phyloP scores from a whole-genome alignment of 352 stramenopile species.

The Plasmopara viticola region DNA sequence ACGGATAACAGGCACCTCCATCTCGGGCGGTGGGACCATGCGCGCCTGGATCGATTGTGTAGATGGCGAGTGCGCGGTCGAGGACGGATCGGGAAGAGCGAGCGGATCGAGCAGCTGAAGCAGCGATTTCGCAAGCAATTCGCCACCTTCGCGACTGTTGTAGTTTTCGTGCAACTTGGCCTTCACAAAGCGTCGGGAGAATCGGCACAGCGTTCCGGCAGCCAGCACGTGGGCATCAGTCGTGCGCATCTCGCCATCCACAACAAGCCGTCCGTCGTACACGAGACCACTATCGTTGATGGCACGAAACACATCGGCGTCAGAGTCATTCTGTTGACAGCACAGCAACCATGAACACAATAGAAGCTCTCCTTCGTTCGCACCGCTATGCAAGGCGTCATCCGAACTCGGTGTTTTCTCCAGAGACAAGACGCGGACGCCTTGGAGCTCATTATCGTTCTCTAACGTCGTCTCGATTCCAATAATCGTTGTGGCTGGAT shows the following conservation, averaged over 20 bases:
- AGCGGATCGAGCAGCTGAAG: slow-evolving; percentile 63
- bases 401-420: slow-evolving; percentile 5
- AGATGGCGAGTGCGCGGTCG: slow-evolving; percentile 10
- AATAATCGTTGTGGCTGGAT: slow-evolving; percentile 46
- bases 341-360: slow-evolving; percentile 72
- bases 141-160: slow-evolving; percentile 68
- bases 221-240: slow-evolving; percentile 74
- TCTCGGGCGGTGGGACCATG: slow-evolving; percentile 56
- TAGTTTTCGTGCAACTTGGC: slow-evolving; percentile 74
- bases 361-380: slow-evolving; percentile 22
- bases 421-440: slow-evolving; percentile 30
- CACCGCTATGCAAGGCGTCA: neutral
- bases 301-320: slow-evolving; percentile 84
- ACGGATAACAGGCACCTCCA: slow-evolving; percentile 59
- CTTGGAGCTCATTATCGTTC: slow-evolving; percentile 34
- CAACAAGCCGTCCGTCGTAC: slow-evolving; percentile 88
- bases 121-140: slow-evolving; percentile 56
- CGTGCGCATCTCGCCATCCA: slow-evolving; percentile 82
- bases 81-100: slow-evolving; percentile 3
- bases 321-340: slow-evolving; percentile 79
- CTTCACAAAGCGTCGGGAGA: slow-evolving; percentile 76
- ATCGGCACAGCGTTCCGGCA: slow-evolving; percentile 64
- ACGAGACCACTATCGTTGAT: slow-evolving; percentile 89
- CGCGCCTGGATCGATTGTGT: slow-evolving; percentile 11
- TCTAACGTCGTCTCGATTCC: slow-evolving; percentile 24